Base-by-base conservation (phyloP, 2,329 filamentous ascomycete species). In the Colletotrichum sp. region DNA sequence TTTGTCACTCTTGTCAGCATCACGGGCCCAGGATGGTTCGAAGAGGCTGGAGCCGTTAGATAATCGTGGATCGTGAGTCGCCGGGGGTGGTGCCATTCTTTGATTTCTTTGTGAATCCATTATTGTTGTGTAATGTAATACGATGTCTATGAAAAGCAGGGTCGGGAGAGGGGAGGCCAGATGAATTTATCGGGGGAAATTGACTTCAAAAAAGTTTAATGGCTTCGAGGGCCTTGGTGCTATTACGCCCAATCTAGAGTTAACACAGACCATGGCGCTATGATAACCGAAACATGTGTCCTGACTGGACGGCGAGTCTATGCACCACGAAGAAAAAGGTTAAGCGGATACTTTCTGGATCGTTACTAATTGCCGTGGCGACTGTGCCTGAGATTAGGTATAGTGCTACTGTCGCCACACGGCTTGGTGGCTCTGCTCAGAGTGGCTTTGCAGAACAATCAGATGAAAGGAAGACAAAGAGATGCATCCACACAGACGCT, bases 401-500 rank as follows among this genome's bases (percentile, higher is more conserved):
- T 21, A 13, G n/a, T 21, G 43, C 43, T 52, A 52, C n/a, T 52
- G 43, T 52, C n/a, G 43, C 43, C 43, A 52, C n/a, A 52, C 43
- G n/a, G 10, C n/a, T 52, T 52, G n/a, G 43, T 52, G n/a, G 43
- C 43, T 13, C 43, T 52, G n/a, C 43, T n/a, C 43, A 52, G 43
- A 52, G 43, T 52, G 43, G 43, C 43, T 52, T 21, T 52, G 43
- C 43, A 52, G 43, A 52, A 52, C 43, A 52, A 52, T 52, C 43
- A 52, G 43, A 52, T 52, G 43, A 52, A 52, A 52, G 43, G 43
- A 52, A 52, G 43, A 38, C 21, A 26, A 16, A 24, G 32, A 58
- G 24, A 71, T 24, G 62, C 62, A 67, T 9, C 32, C 48, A 71
- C 69, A 71, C 69, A 71, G 62, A 67, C 69, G 10, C 10, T 18